phyloP scores from a whole-genome alignment of 192 early-diverging fungal genomes.

The Lunasporangiospora selenospora region DNA sequence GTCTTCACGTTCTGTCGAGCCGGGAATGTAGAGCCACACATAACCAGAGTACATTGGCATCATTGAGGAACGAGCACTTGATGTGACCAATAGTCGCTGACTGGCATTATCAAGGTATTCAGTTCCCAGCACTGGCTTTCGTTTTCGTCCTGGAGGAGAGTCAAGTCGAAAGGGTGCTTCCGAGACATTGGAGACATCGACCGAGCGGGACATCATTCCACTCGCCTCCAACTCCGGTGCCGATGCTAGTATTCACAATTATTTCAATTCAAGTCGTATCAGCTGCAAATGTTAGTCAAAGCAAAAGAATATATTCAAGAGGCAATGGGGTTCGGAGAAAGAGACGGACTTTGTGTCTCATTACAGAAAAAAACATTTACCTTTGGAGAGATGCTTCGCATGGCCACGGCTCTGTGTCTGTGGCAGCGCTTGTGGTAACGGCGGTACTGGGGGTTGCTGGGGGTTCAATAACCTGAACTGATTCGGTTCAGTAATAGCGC shows the following conservation, averaged over 20 bases:
- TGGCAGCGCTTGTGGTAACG: too few species aligned
- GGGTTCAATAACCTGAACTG: constrained; percentile 7
- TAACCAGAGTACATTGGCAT: constrained; percentile 37
- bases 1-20: too few species aligned
- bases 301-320: not conserved
- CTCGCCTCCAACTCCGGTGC: not conserved
- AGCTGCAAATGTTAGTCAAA: not conserved
- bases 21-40: constrained; percentile 35
- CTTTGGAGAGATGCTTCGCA: constrained; percentile 5
- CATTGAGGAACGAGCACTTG: constrained; percentile 40
- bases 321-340: too few species aligned
- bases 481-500: constrained; percentile 41
- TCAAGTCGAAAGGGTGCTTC: constrained; percentile 22
- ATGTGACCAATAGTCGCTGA: constrained; percentile 25
- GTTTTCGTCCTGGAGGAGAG: constrained; percentile 14
- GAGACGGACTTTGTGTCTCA: too few species aligned
- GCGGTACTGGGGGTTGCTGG: too few species aligned
- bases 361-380: not conserved
- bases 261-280: too few species aligned
- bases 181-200: constrained; percentile 28
- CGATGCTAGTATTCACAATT: not conserved
- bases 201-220: not conserved
- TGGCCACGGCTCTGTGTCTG: not conserved
- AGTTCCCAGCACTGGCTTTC: constrained; percentile 35
- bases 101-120: constrained; percentile 42